Evolutionary conservation across 192 early-diverging fungal species (phyloP).

Genomic region (Coemansia sp.): DNA sequence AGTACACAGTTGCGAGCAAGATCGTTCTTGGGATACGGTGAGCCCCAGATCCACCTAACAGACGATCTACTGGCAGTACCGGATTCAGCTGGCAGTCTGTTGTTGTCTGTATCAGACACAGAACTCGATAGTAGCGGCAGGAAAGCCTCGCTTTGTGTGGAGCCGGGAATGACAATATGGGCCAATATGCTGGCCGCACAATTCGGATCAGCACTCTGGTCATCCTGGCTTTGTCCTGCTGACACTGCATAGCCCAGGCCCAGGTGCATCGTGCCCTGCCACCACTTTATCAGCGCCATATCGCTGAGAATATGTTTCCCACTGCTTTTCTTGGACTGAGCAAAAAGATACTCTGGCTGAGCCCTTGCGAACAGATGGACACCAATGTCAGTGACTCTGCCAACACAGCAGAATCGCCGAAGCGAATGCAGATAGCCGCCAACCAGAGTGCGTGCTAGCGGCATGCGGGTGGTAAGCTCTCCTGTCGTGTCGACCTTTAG

Average conservation of each 20-base stretch:
- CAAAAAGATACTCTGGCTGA: constrained; percentile 87
- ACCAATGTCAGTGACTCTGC: constrained; percentile 13
- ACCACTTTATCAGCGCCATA: constrained; percentile 71
- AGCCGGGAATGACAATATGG: constrained; percentile 40
- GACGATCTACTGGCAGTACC: not conserved
- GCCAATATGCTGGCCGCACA: constrained; percentile 8
- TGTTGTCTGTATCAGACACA: not conserved
- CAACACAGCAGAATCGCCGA: constrained; percentile 19
- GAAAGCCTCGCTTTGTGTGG: constrained; percentile 19
- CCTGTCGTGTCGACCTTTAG: constrained; percentile 53
- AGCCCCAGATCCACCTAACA: constrained; percentile 43
- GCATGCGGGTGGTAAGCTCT: constrained; percentile 23
- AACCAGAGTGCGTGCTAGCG: constrained; percentile 31
- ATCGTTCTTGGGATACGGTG: constrained; percentile 20
- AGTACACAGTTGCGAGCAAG: constrained; percentile 44
- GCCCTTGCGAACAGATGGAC: constrained; percentile 78
- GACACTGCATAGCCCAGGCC: constrained; percentile 18
- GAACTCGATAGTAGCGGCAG: constrained; percentile 16
- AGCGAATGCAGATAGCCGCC: constrained; percentile 42
- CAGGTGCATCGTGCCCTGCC: constrained; percentile 59
- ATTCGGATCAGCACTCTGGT: not conserved
- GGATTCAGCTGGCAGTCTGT: not conserved
- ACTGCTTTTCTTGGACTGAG: constrained; percentile 63
- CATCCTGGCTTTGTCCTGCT: not conserved
- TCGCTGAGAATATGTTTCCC: constrained; percentile 68